Evolutionary conservation across 2,329 filamentous ascomycete genomes (phyloP).

Genomic region (Colletotrichum sp.): DNA sequence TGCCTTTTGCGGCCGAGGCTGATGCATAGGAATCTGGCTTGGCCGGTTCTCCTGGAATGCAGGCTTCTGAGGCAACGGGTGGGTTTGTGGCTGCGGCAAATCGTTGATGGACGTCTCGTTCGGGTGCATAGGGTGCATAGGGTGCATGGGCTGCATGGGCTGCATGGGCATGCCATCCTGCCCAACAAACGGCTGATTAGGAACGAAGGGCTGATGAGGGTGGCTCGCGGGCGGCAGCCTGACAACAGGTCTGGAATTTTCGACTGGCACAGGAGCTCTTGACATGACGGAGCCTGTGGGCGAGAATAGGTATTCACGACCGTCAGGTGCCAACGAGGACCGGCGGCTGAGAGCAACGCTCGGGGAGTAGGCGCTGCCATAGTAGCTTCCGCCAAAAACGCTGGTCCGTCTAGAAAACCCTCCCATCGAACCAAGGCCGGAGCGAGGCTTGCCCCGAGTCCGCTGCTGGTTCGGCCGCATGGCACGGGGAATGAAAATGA

Average conservation of each 20-base stretch:
- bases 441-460: constrained; percentile 74
- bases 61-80: constrained; percentile 63
- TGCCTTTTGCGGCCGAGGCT: constrained; percentile 92
- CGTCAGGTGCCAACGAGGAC: constrained; percentile 73
- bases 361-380: constrained; percentile 80
- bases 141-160: not conserved
- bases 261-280: constrained; percentile 64
- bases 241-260: constrained; percentile 74
- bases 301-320: constrained; percentile 77
- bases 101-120: constrained; percentile 52
- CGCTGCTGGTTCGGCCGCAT: constrained; percentile 91
- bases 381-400: constrained; percentile 71
- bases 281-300: constrained; percentile 81
- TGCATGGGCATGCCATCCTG: not conserved
- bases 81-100: constrained; percentile 60
- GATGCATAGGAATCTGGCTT: constrained; percentile 76
- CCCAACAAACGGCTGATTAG: constrained; percentile 25
- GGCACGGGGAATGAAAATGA: constrained; percentile 96
- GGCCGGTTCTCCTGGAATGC: constrained; percentile 60
- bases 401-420: constrained; percentile 82
- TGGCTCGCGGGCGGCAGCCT: constrained; percentile 72
- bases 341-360: constrained; percentile 88
- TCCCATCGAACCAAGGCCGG: constrained; percentile 70
- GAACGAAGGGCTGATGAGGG: constrained; percentile 1
- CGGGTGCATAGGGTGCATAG: constrained; percentile 1